These are phyloP conservation scores for Lecanoromycetidae sp. DNA, from an alignment of 2,329 filamentous ascomycete species.

Conservation along the genomic window DNA sequence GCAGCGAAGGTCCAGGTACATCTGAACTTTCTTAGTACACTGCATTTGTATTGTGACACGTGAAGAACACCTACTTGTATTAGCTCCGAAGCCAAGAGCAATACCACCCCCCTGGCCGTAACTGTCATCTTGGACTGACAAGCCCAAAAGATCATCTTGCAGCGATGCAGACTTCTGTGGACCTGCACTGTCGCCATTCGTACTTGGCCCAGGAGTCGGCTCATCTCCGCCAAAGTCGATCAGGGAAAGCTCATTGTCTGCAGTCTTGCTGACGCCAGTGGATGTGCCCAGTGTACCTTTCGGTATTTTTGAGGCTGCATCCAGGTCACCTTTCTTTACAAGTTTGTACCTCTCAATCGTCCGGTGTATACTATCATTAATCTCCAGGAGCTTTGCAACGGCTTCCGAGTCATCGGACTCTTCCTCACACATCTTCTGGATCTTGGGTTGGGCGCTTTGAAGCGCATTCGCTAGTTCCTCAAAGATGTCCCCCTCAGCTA, in stretches of 20 bases:
- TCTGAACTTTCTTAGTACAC: slow-evolving; percentile 30
- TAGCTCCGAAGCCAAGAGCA: slow-evolving; percentile 63
- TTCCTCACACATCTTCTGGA: slow-evolving; percentile 98
- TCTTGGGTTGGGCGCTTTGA: slow-evolving; percentile 92
- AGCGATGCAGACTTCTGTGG: slow-evolving; percentile 38
- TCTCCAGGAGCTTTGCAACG: slow-evolving; percentile 86
- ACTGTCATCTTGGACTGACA: slow-evolving; percentile 62
- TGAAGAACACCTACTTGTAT: slow-evolving; percentile 43
- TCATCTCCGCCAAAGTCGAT: slow-evolving; percentile 76
- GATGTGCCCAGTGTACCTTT: slow-evolving; percentile 60
- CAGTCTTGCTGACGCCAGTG: slow-evolving; percentile 52
- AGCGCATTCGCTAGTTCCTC: slow-evolving; percentile 79
- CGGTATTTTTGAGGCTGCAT: slow-evolving; percentile 70
- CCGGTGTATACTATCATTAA: slow-evolving; percentile 96
- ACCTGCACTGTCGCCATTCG: slow-evolving; percentile 33
- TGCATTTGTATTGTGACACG: background rate
- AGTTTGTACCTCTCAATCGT: slow-evolving; percentile 93
- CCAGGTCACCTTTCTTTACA: slow-evolving; percentile 87
- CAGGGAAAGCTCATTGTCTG: slow-evolving; percentile 70
- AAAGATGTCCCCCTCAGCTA: slow-evolving; percentile 58
- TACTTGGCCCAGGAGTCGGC: slow-evolving; percentile 30
- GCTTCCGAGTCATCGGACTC: slow-evolving; percentile 95
- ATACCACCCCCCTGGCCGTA: slow-evolving; percentile 72
- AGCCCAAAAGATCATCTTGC: slow-evolving; percentile 80
- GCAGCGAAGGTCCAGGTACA: slow-evolving; percentile 49